These are phyloP conservation scores for Epichloe elymi DNA, from an alignment of 2,329 filamentous ascomycete genomes.

Conservation along the genomic window DNA sequence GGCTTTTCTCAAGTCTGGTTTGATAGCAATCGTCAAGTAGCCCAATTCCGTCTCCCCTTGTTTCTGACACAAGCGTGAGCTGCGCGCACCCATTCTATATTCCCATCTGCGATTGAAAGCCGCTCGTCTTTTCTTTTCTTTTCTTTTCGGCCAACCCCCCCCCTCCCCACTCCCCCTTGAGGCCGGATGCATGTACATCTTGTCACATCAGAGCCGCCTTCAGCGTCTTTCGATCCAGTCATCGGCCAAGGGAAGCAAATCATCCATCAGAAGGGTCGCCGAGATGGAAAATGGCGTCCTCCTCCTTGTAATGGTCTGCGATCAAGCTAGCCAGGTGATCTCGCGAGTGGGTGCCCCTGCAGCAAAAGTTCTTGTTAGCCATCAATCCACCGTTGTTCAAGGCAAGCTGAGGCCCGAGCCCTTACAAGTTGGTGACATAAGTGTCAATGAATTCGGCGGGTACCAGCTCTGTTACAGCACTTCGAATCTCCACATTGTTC, in stretches of 20 bases:
- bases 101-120: background rate
- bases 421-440: conserved; percentile 67
- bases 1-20: background rate
- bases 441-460: conserved; percentile 62
- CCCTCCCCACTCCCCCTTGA: background rate
- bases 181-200: background rate
- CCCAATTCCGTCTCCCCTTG: background rate
- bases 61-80: background rate
- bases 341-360: conserved; percentile 52
- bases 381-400: background rate
- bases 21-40: background rate
- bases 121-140: background rate
- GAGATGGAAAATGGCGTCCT: conserved; percentile 52
- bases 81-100: background rate
- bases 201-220: background rate
- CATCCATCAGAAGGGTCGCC: conserved; percentile 22
- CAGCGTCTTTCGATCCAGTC: background rate
- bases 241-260: conserved; percentile 1
- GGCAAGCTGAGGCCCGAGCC: conserved; percentile 8
- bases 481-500: conserved; percentile 63
- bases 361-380: background rate
- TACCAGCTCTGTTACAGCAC: conserved; percentile 72
- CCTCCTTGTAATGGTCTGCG: conserved; percentile 60
- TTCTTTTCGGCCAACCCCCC: background rate
- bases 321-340: conserved; percentile 63